A percentile compares a stretch with the other conserved stretches of the same genome.
Conservation (phyloP, 2,329 filamentous ascomycete genomes). For the Microdochium trichocladiopsis region DNA sequence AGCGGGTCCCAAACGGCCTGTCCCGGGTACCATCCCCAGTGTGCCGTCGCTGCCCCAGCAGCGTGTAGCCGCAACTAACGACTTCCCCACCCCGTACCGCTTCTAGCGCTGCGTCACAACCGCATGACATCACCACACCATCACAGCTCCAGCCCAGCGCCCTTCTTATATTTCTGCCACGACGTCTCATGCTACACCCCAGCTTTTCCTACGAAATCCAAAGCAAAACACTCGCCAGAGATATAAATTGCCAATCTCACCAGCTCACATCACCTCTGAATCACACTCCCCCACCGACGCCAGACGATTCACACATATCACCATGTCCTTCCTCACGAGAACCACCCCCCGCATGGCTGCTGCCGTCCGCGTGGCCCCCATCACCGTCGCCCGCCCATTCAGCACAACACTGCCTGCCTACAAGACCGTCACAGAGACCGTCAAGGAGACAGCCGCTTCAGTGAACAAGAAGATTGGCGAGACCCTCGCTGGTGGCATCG, state of each 20-base stretch:
- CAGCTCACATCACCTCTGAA: neutral
- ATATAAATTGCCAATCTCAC: neutral
- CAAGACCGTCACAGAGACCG: constrained; percentile 44
- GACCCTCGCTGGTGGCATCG: constrained; percentile 55
- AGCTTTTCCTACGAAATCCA: neutral
- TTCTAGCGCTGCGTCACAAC: neutral
- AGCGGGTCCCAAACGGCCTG: too few species aligned
- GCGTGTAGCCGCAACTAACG: neutral
- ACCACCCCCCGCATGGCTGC: constrained; percentile 34
- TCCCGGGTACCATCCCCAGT: too few species aligned
- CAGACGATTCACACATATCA: constrained; percentile 8
- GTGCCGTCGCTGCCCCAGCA: too few species aligned
- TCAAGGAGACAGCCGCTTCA: constrained; percentile 52
- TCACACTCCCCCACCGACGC: too few species aligned
- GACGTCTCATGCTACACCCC: neutral
- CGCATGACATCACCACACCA: constrained; percentile 1
- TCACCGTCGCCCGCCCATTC: constrained; percentile 40
- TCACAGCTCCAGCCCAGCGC: neutral
- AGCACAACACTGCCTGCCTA: constrained; percentile 34
- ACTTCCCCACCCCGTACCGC: neutral
- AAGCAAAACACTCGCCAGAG: neutral
- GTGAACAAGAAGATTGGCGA: constrained; percentile 54
- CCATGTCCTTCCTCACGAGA: constrained; percentile 49
- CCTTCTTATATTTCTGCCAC: neutral
- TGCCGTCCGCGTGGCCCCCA: constrained; percentile 25